phyloP scores from a whole-genome alignment of 495 filamentous ascomycete species.

The Penicillium tannophilum region DNA sequence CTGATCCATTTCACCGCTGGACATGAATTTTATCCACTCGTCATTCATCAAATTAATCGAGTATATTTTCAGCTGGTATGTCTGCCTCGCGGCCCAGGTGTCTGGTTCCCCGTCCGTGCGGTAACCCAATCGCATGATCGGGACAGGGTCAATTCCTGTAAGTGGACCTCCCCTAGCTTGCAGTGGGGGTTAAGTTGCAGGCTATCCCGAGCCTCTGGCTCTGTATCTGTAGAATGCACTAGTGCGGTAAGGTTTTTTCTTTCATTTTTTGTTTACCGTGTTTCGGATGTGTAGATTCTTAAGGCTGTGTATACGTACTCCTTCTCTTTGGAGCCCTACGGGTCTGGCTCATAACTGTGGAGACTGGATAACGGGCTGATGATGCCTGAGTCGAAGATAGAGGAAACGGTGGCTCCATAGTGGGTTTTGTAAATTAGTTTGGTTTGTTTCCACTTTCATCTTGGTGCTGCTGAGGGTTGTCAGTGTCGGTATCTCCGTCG shows the following conservation, averaged over 20 bases:
- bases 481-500: background rate
- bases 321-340: background rate
- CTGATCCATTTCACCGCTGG: background rate
- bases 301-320: background rate
- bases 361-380: background rate
- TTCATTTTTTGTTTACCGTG: background rate
- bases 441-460: background rate
- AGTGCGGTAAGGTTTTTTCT: background rate
- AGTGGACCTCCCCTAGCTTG: background rate
- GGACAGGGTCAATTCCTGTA: background rate
- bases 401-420: background rate
- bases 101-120: constrained; percentile 17
- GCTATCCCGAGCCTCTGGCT: background rate
- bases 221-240: background rate
- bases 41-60: background rate
- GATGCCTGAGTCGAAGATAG: background rate
- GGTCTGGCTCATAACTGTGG: background rate
- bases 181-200: background rate
- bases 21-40: background rate
- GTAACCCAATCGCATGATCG: constrained; percentile 10
- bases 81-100: constrained; percentile 32
- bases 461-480: background rate
- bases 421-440: background rate
- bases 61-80: constrained; percentile 26
- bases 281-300: background rate